Conservation (phyloP, 768 basidiomycete genomes). For the Filobasidium floriforme region DNA sequence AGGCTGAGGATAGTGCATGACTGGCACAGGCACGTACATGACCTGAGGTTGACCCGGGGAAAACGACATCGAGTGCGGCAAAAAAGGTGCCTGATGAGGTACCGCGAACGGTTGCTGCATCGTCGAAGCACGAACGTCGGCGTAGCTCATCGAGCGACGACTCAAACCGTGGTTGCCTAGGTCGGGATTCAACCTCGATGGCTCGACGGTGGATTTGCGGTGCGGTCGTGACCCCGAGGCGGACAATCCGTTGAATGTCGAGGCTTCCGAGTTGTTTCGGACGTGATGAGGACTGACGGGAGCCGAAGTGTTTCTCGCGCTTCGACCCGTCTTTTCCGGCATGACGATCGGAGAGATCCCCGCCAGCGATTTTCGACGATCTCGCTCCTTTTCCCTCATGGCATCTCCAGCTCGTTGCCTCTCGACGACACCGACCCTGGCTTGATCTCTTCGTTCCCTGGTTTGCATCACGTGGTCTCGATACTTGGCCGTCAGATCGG, state of each 20-base stretch:
- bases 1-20: conserved; percentile 7
- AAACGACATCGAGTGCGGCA: conserved; percentile 5
- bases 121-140: background rate
- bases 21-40: conserved; percentile 18
- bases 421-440: conserved; percentile 2
- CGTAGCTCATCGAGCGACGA: conserved; percentile 2
- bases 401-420: background rate
- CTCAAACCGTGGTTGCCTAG: background rate
- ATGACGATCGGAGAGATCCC: background rate
- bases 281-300: background rate
- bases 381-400: conserved; percentile 1
- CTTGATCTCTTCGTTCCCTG: background rate
- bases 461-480: conserved; percentile 5
- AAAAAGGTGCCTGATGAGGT: background rate
- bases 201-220: background rate
- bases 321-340: background rate
- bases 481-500: background rate
- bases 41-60: background rate
- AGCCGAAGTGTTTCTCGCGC: background rate
- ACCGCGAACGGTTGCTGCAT: background rate
- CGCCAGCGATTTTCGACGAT: background rate
- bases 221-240: background rate
- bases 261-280: background rate
- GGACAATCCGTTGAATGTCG: background rate
- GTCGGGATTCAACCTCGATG: background rate